Conservation (phyloP, 2,329 filamentous ascomycete species). For the Ophiostoma himal-ulmi region DNA sequence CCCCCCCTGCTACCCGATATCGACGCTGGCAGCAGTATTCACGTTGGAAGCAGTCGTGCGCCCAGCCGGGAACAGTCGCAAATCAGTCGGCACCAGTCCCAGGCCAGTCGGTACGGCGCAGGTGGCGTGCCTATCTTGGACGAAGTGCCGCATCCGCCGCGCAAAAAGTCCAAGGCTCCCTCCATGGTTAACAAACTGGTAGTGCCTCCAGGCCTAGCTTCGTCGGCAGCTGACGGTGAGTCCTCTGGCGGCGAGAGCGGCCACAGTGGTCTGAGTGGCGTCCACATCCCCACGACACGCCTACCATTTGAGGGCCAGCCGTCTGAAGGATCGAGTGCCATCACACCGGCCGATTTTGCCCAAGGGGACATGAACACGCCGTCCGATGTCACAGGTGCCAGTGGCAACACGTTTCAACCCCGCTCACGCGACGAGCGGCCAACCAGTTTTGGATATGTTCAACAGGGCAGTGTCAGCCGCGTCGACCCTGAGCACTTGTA, state of each 20-base stretch:
- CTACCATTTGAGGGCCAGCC: slow-evolving; percentile 54
- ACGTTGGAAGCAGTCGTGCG: slow-evolving; percentile 58
- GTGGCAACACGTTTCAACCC: neutral
- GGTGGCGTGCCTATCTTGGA: slow-evolving; percentile 31
- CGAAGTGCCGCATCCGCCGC: slow-evolving; percentile 45
- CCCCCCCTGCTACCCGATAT: slow-evolving; percentile 56
- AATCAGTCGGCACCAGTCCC: slow-evolving; percentile 42
- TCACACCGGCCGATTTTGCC: slow-evolving; percentile 40
- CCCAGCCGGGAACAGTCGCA: slow-evolving; percentile 20
- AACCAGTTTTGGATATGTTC: slow-evolving; percentile 52
- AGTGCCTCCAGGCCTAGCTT: neutral
- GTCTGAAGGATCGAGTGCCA: slow-evolving; percentile 40
- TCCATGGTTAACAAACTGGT: neutral
- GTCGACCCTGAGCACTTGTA: slow-evolving; percentile 47
- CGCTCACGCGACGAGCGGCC: slow-evolving; percentile 41
- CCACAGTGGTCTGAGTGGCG: neutral
- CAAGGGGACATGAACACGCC: slow-evolving; percentile 35
- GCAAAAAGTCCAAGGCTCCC: slow-evolving; percentile 63
- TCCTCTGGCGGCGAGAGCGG: slow-evolving; percentile 4
- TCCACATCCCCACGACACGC: slow-evolving; percentile 24
- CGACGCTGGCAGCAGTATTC: slow-evolving; percentile 53
- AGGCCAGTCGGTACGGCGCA: slow-evolving; percentile 41
- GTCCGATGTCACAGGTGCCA: slow-evolving; percentile 23
- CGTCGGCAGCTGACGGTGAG: neutral
- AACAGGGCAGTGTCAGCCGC: slow-evolving; percentile 51